Evolutionary conservation across 75 land plant species (phyloP), one percentile per base, ranked within the genome.

Genomic region (Isoetes taiwanensis): DNA sequence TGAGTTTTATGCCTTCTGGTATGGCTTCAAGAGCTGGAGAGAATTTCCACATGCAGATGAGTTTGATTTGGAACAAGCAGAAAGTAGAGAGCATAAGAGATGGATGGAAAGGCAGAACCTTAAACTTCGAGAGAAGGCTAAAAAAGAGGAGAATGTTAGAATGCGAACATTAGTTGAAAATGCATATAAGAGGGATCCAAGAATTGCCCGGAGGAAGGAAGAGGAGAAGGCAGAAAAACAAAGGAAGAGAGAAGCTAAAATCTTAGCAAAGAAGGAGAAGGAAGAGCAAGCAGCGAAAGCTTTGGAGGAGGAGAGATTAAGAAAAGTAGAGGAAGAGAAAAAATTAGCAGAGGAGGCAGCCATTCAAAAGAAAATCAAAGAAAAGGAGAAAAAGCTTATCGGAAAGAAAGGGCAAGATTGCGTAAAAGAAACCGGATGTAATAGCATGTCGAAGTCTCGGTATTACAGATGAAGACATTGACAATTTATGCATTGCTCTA

Each of bases 21-120:
- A 78, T 56, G 42, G 56, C 38, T 86, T 91, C 61, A 91, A 80
- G 55, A 86, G 85, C 35, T 91, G 97, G 97, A 80, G 97, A 52
- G 97, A 91, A 58, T 91, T 91, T 60, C 97, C 97, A 19, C 89
- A 86, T 76, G 80, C 80, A 12, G 95, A 91, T 70, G 97, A 91
- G 52, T 83, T 72, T 72, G 97, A 91, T 41, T 72, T 91, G 24
- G 97, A 91, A 50, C 75, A 80, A 68, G 88, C 97, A 10, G 97
- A 91, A 67, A 80, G 89, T 50, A 81, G 97, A 28, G 97, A 91
- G 34, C 88, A 91, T 61, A 91, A 77, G 68, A 81, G 97, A 58
- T 91, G 94, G 94, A 91, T 91, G 97, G 97, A 91, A 70, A 83
- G 94, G 54, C 97, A 91, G 69, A 91, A 91, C 75, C 73, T 77